Base-by-base conservation (phyloP, 2,329 filamentous ascomycete species). In the Alternaria metachromatica region DNA sequence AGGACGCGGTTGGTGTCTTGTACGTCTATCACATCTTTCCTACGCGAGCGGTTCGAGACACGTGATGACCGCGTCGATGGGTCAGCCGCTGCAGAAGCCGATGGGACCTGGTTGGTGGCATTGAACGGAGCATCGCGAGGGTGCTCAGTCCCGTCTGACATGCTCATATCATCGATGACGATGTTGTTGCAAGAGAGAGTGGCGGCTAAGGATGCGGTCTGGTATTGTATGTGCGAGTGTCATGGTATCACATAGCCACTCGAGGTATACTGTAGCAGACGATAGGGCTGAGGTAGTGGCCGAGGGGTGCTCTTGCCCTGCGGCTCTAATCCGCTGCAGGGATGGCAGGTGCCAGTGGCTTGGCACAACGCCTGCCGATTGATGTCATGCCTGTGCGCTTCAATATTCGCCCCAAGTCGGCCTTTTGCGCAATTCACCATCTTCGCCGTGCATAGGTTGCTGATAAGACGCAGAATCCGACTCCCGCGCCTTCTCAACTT, bases 1-100 rank as follows among this genome's bases (percentile, higher is more conserved):
- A 79, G 10, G 12, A 80, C 65, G 33, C 76, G 73, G n/a, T 44
- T 45, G 6, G 75, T 59, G 26, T 76, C 70, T 5, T 72, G 63
- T 15, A 78, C 71, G 44, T 74, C 69, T 21, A 75, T 51, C 8
- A 73, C 59, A 55, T 37, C 20, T 63, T 64, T 50, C 21, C 28
- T 30, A 61, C 23, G 30, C 30, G 43, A 28, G 7, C 21, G 18
- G 13, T 20, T 48, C 2, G 46, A 20, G 11, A 11, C 55, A 58
- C 54, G 54, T 62, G 59, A 62, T 10, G 54, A 10, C 44, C 20
- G 45, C n/a, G 28, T 23, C 11, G 45, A 18, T 41, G 7, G 33
- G 1, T 26, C 53, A 25, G 25, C 58, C 13, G 33, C 12, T 26
- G 49, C 25, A 21, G 25, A 21, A 18, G 33, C 46, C 30, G 58